phyloP scores from a whole-genome alignment of 1,284 basidiomycete species.

The Malassezia psittaci region DNA sequence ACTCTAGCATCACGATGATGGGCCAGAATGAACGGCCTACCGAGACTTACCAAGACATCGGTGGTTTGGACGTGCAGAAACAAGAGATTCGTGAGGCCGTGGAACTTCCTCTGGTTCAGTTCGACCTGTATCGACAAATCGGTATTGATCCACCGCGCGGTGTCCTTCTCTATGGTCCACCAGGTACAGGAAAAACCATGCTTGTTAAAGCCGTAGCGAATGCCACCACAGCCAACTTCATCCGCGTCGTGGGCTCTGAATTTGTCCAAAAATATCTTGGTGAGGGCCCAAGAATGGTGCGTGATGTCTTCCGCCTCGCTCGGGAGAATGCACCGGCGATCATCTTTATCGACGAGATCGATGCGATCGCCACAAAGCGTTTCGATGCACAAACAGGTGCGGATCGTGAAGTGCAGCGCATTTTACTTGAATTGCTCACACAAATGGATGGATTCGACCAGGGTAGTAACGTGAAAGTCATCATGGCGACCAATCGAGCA shows the following conservation, averaged over 20 bases:
- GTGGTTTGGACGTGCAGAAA: slow-evolving; percentile 95
- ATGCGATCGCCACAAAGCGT: slow-evolving; percentile 98
- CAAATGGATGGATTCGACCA: slow-evolving; percentile 99
- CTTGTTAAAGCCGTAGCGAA: slow-evolving; percentile 96
- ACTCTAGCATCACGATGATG: slow-evolving; percentile 75
- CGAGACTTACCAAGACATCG: slow-evolving; percentile 57
- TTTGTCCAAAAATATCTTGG: slow-evolving; percentile 99
- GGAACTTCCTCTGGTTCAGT: slow-evolving; percentile 83
- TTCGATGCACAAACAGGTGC: slow-evolving; percentile 99
- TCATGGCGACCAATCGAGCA: slow-evolving; percentile 48
- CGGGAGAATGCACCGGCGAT: slow-evolving; percentile 95
- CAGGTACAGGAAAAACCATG: slow-evolving; percentile 70
- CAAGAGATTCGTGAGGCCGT: slow-evolving; percentile 99
- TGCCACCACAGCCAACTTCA: slow-evolving; percentile 92
- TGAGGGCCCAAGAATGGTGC: slow-evolving; percentile 98
- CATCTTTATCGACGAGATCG: slow-evolving; percentile 99
- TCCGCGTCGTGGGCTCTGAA: slow-evolving; percentile 94
- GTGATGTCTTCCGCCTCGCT: slow-evolving; percentile 95
- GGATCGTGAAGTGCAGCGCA: slow-evolving; percentile 97
- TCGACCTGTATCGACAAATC: slow-evolving; percentile 97
- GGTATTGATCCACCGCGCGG: slow-evolving; percentile 96
- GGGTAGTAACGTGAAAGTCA: slow-evolving; percentile 92
- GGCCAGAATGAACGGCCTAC: slow-evolving; percentile 62
- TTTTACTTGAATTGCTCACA: slow-evolving; percentile 91
- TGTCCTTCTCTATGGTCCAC: slow-evolving; percentile 75